Evolutionary conservation across 129 eudicot species (phyloP).

Genomic region (sunflower (Helianthus annuus)): HanXRQr2.0-SUNRISE NC_035446.2:95139487-95139986

Average conservation of each 20-base stretch:
- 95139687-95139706: slow-evolving; percentile 3
- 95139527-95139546: slow-evolving; percentile 12
- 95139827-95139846: too few species aligned
- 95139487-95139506: slow-evolving; percentile 8
- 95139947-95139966: too few species aligned
- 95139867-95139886: too few species aligned
- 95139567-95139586: slow-evolving; percentile 12
- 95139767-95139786: too few species aligned
- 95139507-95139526: neutral
- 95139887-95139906: too few species aligned
- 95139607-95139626: slow-evolving; percentile 16
- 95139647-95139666: slow-evolving; percentile 16
- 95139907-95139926: too few species aligned
- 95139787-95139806: too few species aligned
- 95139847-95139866: too few species aligned
- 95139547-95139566: slow-evolving; percentile 17
- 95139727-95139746: neutral
- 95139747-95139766: neutral
- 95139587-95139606: slow-evolving; percentile 24
- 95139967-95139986: too few species aligned
- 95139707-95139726: neutral
- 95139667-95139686: slow-evolving; percentile 28
- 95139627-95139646: slow-evolving; percentile 20
- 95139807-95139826: too few species aligned
- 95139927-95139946: too few species aligned